These are phyloP conservation scores for Spinacia oleracea DNA, from an alignment of 179 eudicot genomes.

Conservation along the genomic window DNA sequence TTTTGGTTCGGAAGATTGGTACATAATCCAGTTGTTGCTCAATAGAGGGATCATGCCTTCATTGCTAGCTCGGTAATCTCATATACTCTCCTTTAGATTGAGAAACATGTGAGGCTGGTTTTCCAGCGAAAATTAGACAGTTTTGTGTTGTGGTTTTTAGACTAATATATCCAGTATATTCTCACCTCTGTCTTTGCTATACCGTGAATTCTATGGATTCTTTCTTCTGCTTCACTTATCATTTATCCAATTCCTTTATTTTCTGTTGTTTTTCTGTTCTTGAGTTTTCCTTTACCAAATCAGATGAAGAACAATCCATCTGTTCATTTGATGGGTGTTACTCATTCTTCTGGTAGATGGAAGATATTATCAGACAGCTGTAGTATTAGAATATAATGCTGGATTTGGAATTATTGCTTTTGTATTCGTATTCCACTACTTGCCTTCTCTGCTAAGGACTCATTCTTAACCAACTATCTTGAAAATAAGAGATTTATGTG, in stretches of 20 bases:
- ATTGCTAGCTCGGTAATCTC: slow-evolving; percentile 28
- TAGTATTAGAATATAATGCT: slow-evolving; percentile 22
- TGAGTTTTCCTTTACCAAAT: background rate
- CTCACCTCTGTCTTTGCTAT: slow-evolving; percentile 31
- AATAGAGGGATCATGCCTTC: slow-evolving; percentile 24
- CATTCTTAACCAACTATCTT: slow-evolving; percentile 8
- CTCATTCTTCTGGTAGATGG: slow-evolving; percentile 3
- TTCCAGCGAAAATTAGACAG: slow-evolving; percentile 21
- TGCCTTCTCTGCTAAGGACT: slow-evolving; percentile 5
- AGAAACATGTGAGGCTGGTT: slow-evolving; percentile 14
- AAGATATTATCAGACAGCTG: slow-evolving; percentile 27
- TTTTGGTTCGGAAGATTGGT: slow-evolving; percentile 35
- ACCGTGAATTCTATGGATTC: slow-evolving; percentile 23
- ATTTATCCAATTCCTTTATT: slow-evolving; percentile 28
- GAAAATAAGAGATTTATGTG: too few relatives aligned
- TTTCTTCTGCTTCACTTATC: slow-evolving; percentile 15
- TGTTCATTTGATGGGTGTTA: background rate
- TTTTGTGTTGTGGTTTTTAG: slow-evolving; percentile 25
- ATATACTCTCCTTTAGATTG: slow-evolving; percentile 28
- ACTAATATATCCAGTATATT: slow-evolving; percentile 34
- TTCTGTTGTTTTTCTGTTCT: background rate
- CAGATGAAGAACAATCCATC: slow-evolving; percentile 6
- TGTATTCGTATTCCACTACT: slow-evolving; percentile 11
- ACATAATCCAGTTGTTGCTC: slow-evolving; percentile 29
- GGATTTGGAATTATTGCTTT: slow-evolving; percentile 24